Conservation (phyloP, 352 stramenopile species). For the Globisporangium recalcitrans region DNA sequence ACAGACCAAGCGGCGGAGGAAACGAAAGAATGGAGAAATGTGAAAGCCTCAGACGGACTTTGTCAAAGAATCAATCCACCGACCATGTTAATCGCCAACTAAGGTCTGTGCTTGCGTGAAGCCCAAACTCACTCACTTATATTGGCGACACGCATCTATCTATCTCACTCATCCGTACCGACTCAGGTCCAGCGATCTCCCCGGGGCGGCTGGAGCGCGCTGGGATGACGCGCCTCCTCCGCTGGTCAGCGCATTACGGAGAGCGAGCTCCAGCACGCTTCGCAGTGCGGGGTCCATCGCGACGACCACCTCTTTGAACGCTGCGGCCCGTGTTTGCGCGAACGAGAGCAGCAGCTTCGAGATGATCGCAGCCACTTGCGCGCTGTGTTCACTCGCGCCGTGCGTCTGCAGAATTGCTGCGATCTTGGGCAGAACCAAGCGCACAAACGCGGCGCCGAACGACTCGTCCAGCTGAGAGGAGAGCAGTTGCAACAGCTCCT, state of each 20-base stretch:
- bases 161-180: conserved; percentile 29
- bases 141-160: not conserved
- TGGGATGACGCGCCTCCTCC: conserved; percentile 10
- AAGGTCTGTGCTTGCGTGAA: not conserved
- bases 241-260: conserved; percentile 39
- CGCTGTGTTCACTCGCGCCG: conserved; percentile 14
- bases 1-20: not conserved
- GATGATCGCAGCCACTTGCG: conserved; percentile 17
- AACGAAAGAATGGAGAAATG: not conserved
- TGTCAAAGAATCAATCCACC: not conserved
- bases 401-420: conserved; percentile 29
- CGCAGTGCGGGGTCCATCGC: conserved; percentile 36
- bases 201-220: not conserved
- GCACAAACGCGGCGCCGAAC: conserved; percentile 44
- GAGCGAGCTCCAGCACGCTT: conserved; percentile 32
- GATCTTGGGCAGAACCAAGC: conserved; percentile 54
- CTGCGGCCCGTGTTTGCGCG: conserved; percentile 40
- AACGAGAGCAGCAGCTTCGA: conserved; percentile 43
- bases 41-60: not conserved
- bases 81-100: not conserved
- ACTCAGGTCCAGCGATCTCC: conserved; percentile 41
- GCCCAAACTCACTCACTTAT: not conserved
- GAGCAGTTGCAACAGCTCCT: conserved; percentile 44
- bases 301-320: conserved; percentile 47
- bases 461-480: conserved; percentile 42